Percentiles rank a stretch among this genome's conserved stretches.
phyloP scores from a whole-genome alignment of 208 protist genomes.

The Leishmania tarentolae region DNA sequence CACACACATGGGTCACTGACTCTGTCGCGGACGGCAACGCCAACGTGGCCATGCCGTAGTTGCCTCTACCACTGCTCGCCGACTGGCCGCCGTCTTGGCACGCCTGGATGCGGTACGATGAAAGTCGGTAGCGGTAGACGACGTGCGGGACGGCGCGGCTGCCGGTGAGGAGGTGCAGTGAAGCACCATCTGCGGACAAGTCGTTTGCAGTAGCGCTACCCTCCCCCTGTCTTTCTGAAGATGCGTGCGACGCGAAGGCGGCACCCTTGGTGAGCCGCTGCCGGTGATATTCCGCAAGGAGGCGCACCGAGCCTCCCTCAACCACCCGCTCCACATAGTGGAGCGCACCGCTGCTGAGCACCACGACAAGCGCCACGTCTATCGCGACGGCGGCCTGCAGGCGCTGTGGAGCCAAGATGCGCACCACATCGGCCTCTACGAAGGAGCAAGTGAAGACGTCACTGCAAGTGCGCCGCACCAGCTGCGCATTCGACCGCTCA shows the following conservation, averaged over 20 bases:
- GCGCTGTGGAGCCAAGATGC: slow-evolving; percentile 57
- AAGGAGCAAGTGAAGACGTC: slow-evolving; percentile 44
- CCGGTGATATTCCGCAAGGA: slow-evolving; percentile 51
- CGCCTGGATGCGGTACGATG: slow-evolving; percentile 20
- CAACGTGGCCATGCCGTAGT: background rate
- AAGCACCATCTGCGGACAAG: background rate
- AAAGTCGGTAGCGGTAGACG: slow-evolving; percentile 65
- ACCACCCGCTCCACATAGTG: slow-evolving; percentile 63
- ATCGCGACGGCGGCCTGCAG: slow-evolving; percentile 54
- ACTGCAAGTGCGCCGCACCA: slow-evolving; percentile 26
- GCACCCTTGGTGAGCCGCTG: slow-evolving; percentile 15
- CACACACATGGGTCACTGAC: slow-evolving; percentile 20
- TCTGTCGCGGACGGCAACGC: background rate
- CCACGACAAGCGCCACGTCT: slow-evolving; percentile 67
- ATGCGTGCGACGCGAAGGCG: slow-evolving; percentile 5
- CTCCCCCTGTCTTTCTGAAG: background rate
- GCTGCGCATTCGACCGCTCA: slow-evolving; percentile 14
- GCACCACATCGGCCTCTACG: slow-evolving; percentile 49
- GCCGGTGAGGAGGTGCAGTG: background rate
- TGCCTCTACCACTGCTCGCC: background rate
- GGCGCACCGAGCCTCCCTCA: slow-evolving; percentile 50
- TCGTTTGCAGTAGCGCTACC: background rate
- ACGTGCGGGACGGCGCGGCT: slow-evolving; percentile 52
- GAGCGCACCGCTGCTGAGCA: slow-evolving; percentile 57
- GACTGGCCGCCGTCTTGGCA: background rate